These are phyloP conservation scores for Babesia caballi DNA, from an alignment of 169 alveolate species.

Conservation along the genomic window DNA sequence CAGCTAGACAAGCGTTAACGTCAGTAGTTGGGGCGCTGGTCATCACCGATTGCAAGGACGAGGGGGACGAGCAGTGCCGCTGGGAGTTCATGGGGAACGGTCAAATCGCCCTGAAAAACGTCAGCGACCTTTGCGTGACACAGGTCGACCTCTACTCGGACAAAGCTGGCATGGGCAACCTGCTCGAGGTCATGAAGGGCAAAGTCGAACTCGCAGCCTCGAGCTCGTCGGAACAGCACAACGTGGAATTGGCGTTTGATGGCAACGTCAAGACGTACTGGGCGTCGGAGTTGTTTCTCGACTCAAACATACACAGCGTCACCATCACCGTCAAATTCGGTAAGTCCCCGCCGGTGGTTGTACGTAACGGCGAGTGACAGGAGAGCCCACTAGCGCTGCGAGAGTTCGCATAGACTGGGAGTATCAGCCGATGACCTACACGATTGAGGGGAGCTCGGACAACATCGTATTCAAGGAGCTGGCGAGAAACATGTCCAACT, in stretches of 20 bases:
- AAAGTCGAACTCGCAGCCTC: slow-evolving; percentile 43
- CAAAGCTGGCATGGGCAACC: slow-evolving; percentile 80
- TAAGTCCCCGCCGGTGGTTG: not conserved
- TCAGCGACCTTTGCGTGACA: slow-evolving; percentile 78
- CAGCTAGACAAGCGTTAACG: not conserved
- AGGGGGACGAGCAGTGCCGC: slow-evolving; percentile 77
- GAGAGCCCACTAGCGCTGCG: slow-evolving; percentile 64
- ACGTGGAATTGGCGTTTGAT: slow-evolving; percentile 75
- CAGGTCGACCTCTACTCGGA: slow-evolving; percentile 75
- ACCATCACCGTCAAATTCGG: slow-evolving; percentile 74
- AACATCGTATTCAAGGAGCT: slow-evolving; percentile 69
- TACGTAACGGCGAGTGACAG: not conserved
- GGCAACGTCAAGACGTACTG: slow-evolving; percentile 83
- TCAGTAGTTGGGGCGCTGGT: slow-evolving; percentile 66
- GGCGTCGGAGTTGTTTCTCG: slow-evolving; percentile 85
- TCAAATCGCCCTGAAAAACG: slow-evolving; percentile 76
- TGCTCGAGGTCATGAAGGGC: slow-evolving; percentile 41
- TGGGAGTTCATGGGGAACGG: slow-evolving; percentile 84
- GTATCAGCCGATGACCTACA: slow-evolving; percentile 84
- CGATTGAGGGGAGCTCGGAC: slow-evolving; percentile 79
- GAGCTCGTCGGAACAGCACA: slow-evolving; percentile 70
- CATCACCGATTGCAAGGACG: slow-evolving; percentile 78
- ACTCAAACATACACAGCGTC: slow-evolving; percentile 68
- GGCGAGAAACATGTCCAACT: slow-evolving; percentile 74
- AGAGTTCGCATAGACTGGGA: slow-evolving; percentile 85